phyloP scores from a whole-genome alignment of 2,329 filamentous ascomycete species.

The Didymella keratinophila region DNA sequence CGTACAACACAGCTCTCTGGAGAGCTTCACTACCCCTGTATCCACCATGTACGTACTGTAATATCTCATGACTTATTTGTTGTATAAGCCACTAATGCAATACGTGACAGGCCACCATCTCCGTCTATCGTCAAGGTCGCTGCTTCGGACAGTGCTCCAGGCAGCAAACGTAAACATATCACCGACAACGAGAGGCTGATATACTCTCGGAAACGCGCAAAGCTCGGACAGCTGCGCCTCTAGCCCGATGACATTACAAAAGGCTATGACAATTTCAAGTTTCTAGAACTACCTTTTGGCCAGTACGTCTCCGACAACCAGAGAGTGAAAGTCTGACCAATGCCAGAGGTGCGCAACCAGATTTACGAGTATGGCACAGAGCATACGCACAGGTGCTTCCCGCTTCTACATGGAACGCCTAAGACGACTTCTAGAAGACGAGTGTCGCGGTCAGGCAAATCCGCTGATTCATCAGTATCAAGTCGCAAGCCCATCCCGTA shows the following conservation, averaged over 20 bases:
- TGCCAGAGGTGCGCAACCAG: slow-evolving; percentile 36
- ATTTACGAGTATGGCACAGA: slow-evolving; percentile 33
- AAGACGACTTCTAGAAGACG: background rate
- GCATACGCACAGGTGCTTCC: slow-evolving; percentile 24
- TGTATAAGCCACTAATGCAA: slow-evolving; percentile 1
- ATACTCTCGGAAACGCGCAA: slow-evolving; percentile 18
- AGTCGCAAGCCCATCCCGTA: slow-evolving; percentile 24
- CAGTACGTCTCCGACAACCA: background rate
- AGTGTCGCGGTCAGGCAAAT: background rate
- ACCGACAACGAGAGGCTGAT: background rate
- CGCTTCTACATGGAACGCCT: slow-evolving; percentile 14
- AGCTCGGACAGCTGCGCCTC: background rate
- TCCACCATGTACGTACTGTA: slow-evolving; percentile 13
- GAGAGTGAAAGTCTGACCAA: slow-evolving; percentile 7
- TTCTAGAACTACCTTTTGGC: slow-evolving; percentile 38
- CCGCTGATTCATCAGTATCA: background rate
- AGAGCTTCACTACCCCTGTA: background rate
- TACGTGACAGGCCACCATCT: slow-evolving; percentile 13
- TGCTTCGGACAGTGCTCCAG: background rate
- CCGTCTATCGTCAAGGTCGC: slow-evolving; percentile 6
- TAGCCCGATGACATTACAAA: background rate
- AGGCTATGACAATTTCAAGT: slow-evolving; percentile 10
- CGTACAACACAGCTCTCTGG: background rate
- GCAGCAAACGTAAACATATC: slow-evolving; percentile 8
- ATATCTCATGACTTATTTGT: background rate